Conservation (phyloP, 495 filamentous ascomycete genomes). For the Xanthoparmelia taractica region DNA sequence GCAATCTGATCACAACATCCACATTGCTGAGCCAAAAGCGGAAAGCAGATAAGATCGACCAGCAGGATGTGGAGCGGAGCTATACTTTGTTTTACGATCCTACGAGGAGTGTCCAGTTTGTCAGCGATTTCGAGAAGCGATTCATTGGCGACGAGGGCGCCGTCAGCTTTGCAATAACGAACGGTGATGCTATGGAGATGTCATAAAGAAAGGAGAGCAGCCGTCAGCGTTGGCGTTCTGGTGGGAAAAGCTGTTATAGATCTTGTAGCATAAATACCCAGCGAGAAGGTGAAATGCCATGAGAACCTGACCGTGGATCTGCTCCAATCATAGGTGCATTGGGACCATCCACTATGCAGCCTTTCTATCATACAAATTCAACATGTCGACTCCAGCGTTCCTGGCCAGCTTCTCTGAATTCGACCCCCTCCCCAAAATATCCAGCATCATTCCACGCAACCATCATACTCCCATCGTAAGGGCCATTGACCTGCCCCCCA, state of each 20-base stretch:
- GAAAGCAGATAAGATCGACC: constrained; percentile 63
- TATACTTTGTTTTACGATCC: constrained; percentile 93
- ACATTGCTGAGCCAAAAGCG: constrained; percentile 75
- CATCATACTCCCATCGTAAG: constrained; percentile 81
- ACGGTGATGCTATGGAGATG: constrained; percentile 80
- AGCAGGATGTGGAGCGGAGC: constrained; percentile 86
- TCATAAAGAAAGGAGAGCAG: constrained; percentile 30
- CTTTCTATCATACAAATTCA: constrained; percentile 49
- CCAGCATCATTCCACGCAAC: constrained; percentile 79
- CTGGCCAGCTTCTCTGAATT: constrained; percentile 55
- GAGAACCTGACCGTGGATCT: neutral
- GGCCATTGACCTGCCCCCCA: constrained; percentile 68
- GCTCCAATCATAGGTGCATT: neutral
- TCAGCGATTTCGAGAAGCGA: constrained; percentile 80
- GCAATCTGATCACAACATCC: constrained; percentile 91
- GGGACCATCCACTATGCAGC: neutral
- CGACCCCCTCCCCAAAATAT: constrained; percentile 89
- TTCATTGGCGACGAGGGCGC: constrained; percentile 81
- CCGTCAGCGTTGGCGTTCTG: constrained; percentile 18
- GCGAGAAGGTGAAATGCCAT: neutral
- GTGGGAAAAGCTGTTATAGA: constrained; percentile 17
- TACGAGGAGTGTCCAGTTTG: constrained; percentile 77
- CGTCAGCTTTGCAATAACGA: constrained; percentile 60
- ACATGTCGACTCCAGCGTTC: constrained; percentile 54
- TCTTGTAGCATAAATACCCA: constrained; percentile 20